A percentile compares a stretch with the other conserved stretches of the same genome.
Evolutionary conservation across 176 grass and related monocot genomes (phyloP).

Genomic region (Hsuehochloa calcarea): DNA sequence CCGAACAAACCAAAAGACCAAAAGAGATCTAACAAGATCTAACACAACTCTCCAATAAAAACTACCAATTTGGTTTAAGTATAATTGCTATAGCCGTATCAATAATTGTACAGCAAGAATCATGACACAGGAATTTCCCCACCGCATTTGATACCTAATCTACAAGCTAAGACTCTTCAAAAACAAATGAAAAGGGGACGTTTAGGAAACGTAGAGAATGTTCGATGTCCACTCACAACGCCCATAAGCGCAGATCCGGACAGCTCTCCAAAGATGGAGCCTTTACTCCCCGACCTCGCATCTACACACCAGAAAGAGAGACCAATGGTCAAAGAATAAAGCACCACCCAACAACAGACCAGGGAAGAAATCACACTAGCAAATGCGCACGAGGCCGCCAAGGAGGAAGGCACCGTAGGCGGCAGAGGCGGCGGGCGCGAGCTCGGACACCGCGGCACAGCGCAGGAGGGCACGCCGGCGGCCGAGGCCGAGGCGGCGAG

Average conservation of each 20-base stretch:
- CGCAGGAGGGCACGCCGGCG: slow-evolving; percentile 29
- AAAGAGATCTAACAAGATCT: too few species aligned
- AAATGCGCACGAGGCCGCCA: slow-evolving; percentile 32
- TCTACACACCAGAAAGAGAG: slow-evolving; percentile 41
- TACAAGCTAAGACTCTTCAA: neutral
- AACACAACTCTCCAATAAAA: slow-evolving; percentile 15
- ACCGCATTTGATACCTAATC: slow-evolving; percentile 13
- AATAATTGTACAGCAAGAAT: neutral
- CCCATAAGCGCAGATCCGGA: slow-evolving; percentile 81
- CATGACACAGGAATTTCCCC: neutral
- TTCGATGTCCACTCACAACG: slow-evolving; percentile 49
- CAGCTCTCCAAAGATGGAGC: slow-evolving; percentile 75
- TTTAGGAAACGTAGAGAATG: neutral
- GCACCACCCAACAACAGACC: neutral
- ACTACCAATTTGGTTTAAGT: neutral
- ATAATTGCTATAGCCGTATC: neutral
- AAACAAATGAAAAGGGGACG: slow-evolving; percentile 9
- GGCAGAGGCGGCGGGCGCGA: slow-evolving; percentile 49
- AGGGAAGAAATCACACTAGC: neutral
- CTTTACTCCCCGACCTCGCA: slow-evolving; percentile 80
- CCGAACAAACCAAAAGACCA: too few species aligned
- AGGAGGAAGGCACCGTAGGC: slow-evolving; percentile 71
- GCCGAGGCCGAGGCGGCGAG: neutral
- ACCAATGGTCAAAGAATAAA: slow-evolving; percentile 35
- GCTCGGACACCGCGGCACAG: slow-evolving; percentile 53